Conservation (phyloP, 306 rosid species). For the Lupinus albus region DNA sequence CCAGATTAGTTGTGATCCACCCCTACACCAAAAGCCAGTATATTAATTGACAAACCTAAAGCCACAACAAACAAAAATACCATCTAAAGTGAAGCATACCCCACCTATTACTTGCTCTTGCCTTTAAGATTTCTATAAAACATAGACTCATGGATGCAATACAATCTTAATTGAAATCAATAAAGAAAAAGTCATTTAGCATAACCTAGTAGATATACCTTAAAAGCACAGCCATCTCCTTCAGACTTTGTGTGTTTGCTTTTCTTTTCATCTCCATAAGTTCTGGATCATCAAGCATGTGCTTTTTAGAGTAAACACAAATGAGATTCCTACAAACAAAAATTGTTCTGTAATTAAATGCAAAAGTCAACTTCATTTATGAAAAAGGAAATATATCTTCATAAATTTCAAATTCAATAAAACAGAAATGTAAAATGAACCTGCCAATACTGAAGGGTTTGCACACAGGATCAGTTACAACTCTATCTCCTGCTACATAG, state of each 20-base stretch:
- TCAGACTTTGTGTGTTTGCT: slow-evolving; percentile 84
- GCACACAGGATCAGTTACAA: slow-evolving; percentile 85
- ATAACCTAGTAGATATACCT: slow-evolving; percentile 58
- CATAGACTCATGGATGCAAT: slow-evolving; percentile 36
- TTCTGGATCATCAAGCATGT: slow-evolving; percentile 85
- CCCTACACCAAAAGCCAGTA: slow-evolving; percentile 53
- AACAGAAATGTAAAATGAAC: slow-evolving; percentile 50
- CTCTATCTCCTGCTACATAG: slow-evolving; percentile 97
- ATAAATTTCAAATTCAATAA: slow-evolving; percentile 31
- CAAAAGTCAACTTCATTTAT: slow-evolving; percentile 24
- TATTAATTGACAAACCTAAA: slow-evolving; percentile 26
- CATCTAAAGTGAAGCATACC: slow-evolving; percentile 24
- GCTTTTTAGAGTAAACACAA: slow-evolving; percentile 98
- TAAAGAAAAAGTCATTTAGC: slow-evolving; percentile 14
- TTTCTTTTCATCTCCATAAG: slow-evolving; percentile 83
- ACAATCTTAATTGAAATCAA: neutral
- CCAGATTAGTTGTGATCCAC: slow-evolving; percentile 92
- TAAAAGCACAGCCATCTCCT: slow-evolving; percentile 91
- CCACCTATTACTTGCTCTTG: slow-evolving; percentile 10
- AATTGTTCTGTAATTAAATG: slow-evolving; percentile 2
- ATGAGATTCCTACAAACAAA: slow-evolving; percentile 72
- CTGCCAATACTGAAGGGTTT: slow-evolving; percentile 99
- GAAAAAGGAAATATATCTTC: slow-evolving; percentile 23
- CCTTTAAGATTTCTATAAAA: slow-evolving; percentile 12
- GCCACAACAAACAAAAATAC: slow-evolving; percentile 27